Base-by-base conservation (phyloP, 306 rosid species). In the Quercus gilva region DNA sequence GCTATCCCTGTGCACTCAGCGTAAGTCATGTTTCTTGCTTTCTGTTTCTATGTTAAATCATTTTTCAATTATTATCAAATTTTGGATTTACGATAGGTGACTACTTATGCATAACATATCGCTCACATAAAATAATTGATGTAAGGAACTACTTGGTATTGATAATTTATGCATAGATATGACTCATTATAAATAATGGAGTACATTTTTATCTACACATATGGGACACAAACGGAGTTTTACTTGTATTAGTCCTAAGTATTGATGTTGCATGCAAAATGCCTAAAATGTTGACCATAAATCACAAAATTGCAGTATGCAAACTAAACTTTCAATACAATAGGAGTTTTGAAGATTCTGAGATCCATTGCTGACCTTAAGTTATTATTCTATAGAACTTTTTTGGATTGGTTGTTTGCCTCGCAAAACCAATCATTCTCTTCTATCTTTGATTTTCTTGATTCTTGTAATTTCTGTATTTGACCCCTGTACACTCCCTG, bases 1-100 rank as follows among this genome's bases (percentile, higher is more conserved):
- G 99, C 97, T 77, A 91, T 95, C 80, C 96, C 99, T 31, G 99
- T 95, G 84, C 99, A 95, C 82, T 85, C 99, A 71, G 78, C 87
- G 98, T 92, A 84, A 69, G 94, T 80, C 25, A 37, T 64, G 12
- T 56, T 72, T 79, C 55, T 76, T 59, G 11, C 25, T 64, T 85
- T 86, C 67, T 63, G 53, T 71, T 59, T 2, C 28, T 28, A 2
- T 67, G 28, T 37, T 64, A 29, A 35, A 18, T 52, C 56, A 26
- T 45, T 37, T 43, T 14, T 72, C 1, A 28, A 37, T 59, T 29
- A 10, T 23, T 69, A 26, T 26, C 57, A 21, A 70, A 35, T 35
- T 56, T 71, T 37, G 70, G 43, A 6, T 28, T 31, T 51, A 15
- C 41, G n/a, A 29, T 33, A 56, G 68, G 15, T 19, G 12, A 29